Conservation (phyloP, 257 asterid genomes). For the Jasminum sambac region DNA sequence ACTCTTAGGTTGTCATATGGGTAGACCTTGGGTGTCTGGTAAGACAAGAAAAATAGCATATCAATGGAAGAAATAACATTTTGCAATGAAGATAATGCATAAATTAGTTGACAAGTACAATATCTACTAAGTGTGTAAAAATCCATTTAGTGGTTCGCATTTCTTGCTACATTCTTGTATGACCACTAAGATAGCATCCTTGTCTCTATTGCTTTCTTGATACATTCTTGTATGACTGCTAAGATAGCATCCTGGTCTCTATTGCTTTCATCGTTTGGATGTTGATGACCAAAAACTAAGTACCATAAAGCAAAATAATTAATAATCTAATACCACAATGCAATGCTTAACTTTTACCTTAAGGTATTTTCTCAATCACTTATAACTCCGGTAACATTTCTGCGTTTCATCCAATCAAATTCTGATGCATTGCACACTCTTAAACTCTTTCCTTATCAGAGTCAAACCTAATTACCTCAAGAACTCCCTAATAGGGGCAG, state of each 20-base stretch:
- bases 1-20: conserved; percentile 79
- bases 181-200: no score
- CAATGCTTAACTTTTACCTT: background rate
- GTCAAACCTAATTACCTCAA: background rate
- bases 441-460: background rate
- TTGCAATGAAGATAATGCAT: background rate
- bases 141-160: no score
- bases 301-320: background rate
- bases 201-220: no score
- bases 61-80: background rate
- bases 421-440: background rate
- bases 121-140: no score
- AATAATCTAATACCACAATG: background rate
- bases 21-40: conserved; percentile 65
- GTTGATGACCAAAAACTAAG: background rate
- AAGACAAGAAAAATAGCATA: conserved; percentile 1
- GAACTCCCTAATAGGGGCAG: background rate
- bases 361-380: background rate
- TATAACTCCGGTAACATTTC: background rate
- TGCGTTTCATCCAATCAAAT: background rate
- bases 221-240: background rate
- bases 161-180: no score
- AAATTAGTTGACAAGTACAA: background rate
- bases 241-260: background rate
- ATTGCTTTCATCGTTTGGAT: background rate